Evolutionary conservation across 2,329 filamentous ascomycete genomes (phyloP).

Genomic region (Mycogone perniciosa): DNA sequence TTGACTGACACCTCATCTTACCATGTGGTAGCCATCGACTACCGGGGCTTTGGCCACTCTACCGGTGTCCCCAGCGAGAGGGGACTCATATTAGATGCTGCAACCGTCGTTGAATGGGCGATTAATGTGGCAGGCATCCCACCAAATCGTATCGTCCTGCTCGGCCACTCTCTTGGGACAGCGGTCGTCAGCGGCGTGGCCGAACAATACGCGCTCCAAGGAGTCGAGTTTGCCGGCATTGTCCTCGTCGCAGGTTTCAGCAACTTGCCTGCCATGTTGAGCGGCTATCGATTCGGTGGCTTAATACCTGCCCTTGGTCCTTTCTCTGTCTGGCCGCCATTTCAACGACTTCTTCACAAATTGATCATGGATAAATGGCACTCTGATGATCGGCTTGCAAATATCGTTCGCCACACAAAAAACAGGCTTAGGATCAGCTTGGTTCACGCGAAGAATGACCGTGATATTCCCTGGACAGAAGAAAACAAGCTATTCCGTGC

Average conservation of each 20-base stretch:
- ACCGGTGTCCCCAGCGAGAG: constrained; percentile 74
- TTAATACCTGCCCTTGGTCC: constrained; percentile 73
- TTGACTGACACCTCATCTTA: constrained; percentile 66
- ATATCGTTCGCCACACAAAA: constrained; percentile 46
- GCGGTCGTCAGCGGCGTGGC: constrained; percentile 71
- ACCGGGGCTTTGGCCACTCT: constrained; percentile 79
- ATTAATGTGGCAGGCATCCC: constrained; percentile 58
- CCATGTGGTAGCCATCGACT: constrained; percentile 84
- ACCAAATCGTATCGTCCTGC: constrained; percentile 65
- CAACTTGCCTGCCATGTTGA: constrained; percentile 63
- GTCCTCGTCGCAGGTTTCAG: constrained; percentile 77
- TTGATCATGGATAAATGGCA: constrained; percentile 78
- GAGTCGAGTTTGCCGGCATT: constrained; percentile 68
- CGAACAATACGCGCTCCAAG: constrained; percentile 57
- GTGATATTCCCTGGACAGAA: constrained; percentile 72
- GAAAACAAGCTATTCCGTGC: constrained; percentile 57
- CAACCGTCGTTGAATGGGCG: constrained; percentile 67
- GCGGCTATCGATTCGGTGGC: constrained; percentile 73
- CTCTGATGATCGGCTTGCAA: constrained; percentile 59
- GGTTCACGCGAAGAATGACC: constrained; percentile 74
- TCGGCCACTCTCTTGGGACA: constrained; percentile 85
- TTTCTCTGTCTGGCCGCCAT: constrained; percentile 57
- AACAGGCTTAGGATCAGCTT: constrained; percentile 59
- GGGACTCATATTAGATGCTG: constrained; percentile 74
- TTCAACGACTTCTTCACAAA: constrained; percentile 54